Percentiles rank a stretch among this genome's conserved stretches.
Conservation (phyloP, 2,329 filamentous ascomycete genomes). For the Corynespora cassiicola region DNA sequence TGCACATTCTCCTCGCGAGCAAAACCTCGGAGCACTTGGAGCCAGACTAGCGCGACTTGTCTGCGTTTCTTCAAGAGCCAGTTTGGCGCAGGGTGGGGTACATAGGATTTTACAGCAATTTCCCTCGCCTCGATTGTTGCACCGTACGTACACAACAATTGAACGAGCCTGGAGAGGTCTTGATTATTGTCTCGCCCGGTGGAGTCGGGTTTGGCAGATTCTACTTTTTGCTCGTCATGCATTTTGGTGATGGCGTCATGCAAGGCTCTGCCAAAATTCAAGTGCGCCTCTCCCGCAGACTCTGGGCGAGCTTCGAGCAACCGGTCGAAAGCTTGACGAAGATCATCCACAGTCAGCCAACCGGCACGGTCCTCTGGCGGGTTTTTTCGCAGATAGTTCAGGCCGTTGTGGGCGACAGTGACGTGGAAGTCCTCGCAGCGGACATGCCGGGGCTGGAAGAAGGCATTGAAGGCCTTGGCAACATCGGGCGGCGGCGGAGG, state of each 20-base stretch:
- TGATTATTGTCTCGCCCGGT: conserved; percentile 1
- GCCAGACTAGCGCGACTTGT: conserved; percentile 24
- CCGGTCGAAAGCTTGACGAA: conserved; percentile 17
- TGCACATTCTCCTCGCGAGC: conserved; percentile 64
- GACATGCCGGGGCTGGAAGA: conserved; percentile 31
- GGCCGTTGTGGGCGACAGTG: conserved; percentile 63
- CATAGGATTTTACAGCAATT: conserved; percentile 20
- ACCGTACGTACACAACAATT: conserved; percentile 29
- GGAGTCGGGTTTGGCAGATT: neutral
- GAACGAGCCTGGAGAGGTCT: conserved; percentile 16
- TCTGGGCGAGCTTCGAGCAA: conserved; percentile 37
- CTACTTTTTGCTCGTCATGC: neutral
- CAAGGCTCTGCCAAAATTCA: conserved; percentile 48
- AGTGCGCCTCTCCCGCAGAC: conserved; percentile 45
- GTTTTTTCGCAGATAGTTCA: conserved; percentile 63
- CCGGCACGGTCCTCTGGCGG: conserved; percentile 27
- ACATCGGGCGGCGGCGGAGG: conserved; percentile 70
- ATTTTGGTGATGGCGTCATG: conserved; percentile 30
- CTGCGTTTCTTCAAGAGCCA: conserved; percentile 3
- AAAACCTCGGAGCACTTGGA: conserved; percentile 64
- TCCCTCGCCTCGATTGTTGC: conserved; percentile 32
- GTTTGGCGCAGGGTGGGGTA: conserved; percentile 10
- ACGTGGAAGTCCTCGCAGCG: conserved; percentile 52
- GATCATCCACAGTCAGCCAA: conserved; percentile 36
- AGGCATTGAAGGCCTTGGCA: conserved; percentile 57